A percentile compares a stretch with the other conserved stretches of the same genome.
Evolutionary conservation across 345 rosid genomes (phyloP).

Genomic region (Salix udensis): DNA sequence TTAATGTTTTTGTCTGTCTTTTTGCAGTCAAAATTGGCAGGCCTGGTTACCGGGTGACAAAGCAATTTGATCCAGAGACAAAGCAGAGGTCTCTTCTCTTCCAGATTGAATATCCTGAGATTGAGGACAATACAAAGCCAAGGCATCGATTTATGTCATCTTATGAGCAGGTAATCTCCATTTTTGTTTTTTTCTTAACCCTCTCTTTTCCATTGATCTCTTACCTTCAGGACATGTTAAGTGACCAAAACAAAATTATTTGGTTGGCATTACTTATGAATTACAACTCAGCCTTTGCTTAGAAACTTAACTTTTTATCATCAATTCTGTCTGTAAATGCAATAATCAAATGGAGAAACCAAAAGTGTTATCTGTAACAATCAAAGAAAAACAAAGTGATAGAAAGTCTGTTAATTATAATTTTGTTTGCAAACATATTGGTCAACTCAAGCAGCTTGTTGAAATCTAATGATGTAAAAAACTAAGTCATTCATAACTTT

Average conservation of each 20-base stretch:
- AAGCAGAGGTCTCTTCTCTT: conserved; percentile 92
- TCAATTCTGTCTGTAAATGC: background rate
- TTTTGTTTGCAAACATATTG: no score
- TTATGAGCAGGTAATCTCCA: conserved; percentile 69
- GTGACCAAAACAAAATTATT: background rate
- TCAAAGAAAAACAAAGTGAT: background rate
- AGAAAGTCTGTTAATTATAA: background rate
- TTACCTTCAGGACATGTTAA: background rate
- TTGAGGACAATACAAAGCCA: conserved; percentile 82
- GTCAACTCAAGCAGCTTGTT: background rate
- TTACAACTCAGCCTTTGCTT: background rate
- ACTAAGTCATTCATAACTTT: background rate
- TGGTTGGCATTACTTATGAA: background rate
- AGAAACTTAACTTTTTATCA: background rate
- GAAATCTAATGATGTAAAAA: background rate
- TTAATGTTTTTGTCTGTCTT: background rate
- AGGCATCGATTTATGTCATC: conserved; percentile 97
- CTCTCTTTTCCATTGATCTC: background rate
- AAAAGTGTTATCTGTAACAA: background rate
- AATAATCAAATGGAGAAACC: background rate
- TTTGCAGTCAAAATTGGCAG: conserved; percentile 89
- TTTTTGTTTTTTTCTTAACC: background rate
- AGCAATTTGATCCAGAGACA: conserved; percentile 87
- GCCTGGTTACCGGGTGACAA: conserved; percentile 93
- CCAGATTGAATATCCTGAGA: conserved; percentile 99